These are phyloP conservation scores for Clonostachys chloroleuca DNA, from an alignment of 2,329 filamentous ascomycete genomes.

Conservation along the genomic window DNA sequence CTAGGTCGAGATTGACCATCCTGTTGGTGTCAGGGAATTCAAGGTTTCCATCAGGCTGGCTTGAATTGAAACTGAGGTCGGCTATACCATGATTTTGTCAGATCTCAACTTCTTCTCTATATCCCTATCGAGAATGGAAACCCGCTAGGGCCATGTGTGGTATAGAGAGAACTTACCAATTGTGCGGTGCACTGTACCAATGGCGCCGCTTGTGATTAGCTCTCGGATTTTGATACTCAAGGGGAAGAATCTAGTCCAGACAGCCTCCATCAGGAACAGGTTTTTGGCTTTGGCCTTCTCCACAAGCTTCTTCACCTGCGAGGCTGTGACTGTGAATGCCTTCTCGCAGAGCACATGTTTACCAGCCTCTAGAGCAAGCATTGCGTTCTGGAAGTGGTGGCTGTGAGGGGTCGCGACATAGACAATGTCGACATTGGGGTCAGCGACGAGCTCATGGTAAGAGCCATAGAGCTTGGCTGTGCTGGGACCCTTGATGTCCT, in stretches of 20 bases:
- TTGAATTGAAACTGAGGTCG: constrained; percentile 57
- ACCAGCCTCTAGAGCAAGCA: constrained; percentile 77
- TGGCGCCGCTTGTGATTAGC: constrained; percentile 48
- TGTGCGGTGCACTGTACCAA: constrained; percentile 59
- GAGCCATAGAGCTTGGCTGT: constrained; percentile 71
- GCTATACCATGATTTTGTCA: constrained; percentile 23
- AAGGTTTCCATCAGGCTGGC: constrained; percentile 50
- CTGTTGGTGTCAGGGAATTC: constrained; percentile 61
- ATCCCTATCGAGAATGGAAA: neutral
- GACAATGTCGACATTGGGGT: constrained; percentile 76
- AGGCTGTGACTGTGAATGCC: constrained; percentile 78
- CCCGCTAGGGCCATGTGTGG: neutral
- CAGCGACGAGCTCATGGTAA: constrained; percentile 76
- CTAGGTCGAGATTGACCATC: constrained; percentile 78
- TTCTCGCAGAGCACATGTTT: constrained; percentile 93
- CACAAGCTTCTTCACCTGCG: constrained; percentile 69
- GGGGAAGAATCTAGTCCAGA: constrained; percentile 89
- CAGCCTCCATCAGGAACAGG: constrained; percentile 78
- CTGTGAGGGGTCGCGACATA: constrained; percentile 90
- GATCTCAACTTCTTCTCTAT: constrained; percentile 2
- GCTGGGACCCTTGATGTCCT: constrained; percentile 62
- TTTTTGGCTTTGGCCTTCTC: constrained; percentile 69
- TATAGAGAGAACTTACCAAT: constrained; percentile 29
- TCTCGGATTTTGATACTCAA: constrained; percentile 72
- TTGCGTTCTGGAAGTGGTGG: constrained; percentile 88